These are phyloP conservation scores for Thymus mandschuricus DNA, from an alignment of 257 asterid species.

Conservation along the genomic window DNA sequence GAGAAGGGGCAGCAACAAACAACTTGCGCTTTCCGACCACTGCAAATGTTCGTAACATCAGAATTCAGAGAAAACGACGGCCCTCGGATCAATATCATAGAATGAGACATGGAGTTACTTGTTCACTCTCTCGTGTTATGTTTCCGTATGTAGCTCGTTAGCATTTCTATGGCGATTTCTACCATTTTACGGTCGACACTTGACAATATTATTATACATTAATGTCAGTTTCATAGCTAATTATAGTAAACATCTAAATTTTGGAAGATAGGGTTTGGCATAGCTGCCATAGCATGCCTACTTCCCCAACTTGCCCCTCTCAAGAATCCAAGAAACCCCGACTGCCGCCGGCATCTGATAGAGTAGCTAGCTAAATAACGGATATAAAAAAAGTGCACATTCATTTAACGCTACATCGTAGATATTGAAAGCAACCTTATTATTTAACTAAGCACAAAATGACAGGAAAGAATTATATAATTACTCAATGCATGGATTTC, in stretches of 20 bases:
- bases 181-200: not conserved
- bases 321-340: no score
- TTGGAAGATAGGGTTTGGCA: conserved; percentile 26
- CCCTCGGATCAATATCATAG: conserved; percentile 20
- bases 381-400: not conserved
- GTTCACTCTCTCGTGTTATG: not conserved
- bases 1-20: conserved; percentile 32
- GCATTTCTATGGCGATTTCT: not conserved
- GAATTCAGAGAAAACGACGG: conserved; percentile 23
- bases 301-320: not conserved
- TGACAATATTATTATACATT: conserved; percentile 1
- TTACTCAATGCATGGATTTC: not conserved
- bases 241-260: not conserved
- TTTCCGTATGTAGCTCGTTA: not conserved
- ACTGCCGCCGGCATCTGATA: no score
- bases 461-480: no score
- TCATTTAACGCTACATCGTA: not conserved
- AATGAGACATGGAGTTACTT: conserved; percentile 17
- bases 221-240: not conserved
- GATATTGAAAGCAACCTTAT: not conserved
- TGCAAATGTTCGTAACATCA: conserved; percentile 16
- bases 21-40: conserved; percentile 9
- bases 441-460: not conserved
- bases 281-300: conserved; percentile 9
- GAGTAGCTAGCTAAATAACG: not conserved